Percentiles rank a stretch among this genome's conserved stretches.
phyloP scores from a whole-genome alignment of 176 grass and related monocot species.

The Zea mays region Zm-B73-REFERENCE-NAM-5.0 NC_050097.1:19536501-19537000 shows the following conservation, averaged over 20 bases:
- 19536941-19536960: too few species aligned
- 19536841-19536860: background rate
- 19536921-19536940: background rate
- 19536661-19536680: conserved; percentile 6
- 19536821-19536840: background rate
- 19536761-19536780: background rate
- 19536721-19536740: background rate
- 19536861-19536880: background rate
- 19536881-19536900: background rate
- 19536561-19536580: conserved; percentile 53
- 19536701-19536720: background rate
- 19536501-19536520: conserved; percentile 80
- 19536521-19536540: conserved; percentile 59
- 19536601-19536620: conserved; percentile 16
- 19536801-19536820: background rate
- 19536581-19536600: conserved; percentile 60
- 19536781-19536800: conserved; percentile 9
- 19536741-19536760: background rate
- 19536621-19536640: conserved; percentile 30
- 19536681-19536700: conserved; percentile 5
- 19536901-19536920: background rate
- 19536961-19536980: background rate
- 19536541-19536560: conserved; percentile 61
- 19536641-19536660: background rate
- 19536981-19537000: background rate